Conservation (phyloP, 345 rosid species). For the Rubroshorea leprosula region DNA sequence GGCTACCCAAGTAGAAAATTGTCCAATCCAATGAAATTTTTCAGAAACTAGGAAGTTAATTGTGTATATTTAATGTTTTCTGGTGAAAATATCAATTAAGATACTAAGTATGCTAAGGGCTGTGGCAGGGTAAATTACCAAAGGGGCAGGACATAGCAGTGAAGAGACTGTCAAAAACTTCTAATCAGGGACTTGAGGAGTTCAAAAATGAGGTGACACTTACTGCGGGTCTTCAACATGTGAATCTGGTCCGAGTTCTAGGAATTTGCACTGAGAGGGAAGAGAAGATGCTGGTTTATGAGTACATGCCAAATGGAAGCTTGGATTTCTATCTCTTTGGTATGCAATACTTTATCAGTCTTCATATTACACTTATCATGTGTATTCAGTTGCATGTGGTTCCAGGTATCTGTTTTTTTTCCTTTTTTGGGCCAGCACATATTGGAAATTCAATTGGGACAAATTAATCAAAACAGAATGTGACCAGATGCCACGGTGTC, state of each 20-base stretch:
- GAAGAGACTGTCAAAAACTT: slow-evolving; percentile 25
- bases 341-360: background rate
- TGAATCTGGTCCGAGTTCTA: slow-evolving; percentile 17
- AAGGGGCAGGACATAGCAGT: slow-evolving; percentile 23
- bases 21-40: too few species aligned
- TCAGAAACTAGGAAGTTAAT: too few species aligned
- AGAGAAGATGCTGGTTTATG: slow-evolving; percentile 26
- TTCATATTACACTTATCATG: background rate
- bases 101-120: background rate
- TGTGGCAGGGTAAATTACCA: slow-evolving; percentile 18
- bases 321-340: slow-evolving; percentile 23
- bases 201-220: slow-evolving; percentile 22
- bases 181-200: slow-evolving; percentile 22
- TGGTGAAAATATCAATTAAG: background rate
- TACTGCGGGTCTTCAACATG: slow-evolving; percentile 22
- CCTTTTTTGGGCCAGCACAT: too few species aligned
- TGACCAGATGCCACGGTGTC: too few species aligned
- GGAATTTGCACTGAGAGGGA: slow-evolving; percentile 17
- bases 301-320: slow-evolving; percentile 24
- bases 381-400: background rate
- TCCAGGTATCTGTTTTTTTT: too few species aligned
- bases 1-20: too few species aligned
- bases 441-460: too few species aligned
- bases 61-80: too few species aligned
- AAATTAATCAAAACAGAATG: too few species aligned